Base-by-base conservation (phyloP, 2,329 filamentous ascomycete species). In the Metarhizium rileyi region DNA sequence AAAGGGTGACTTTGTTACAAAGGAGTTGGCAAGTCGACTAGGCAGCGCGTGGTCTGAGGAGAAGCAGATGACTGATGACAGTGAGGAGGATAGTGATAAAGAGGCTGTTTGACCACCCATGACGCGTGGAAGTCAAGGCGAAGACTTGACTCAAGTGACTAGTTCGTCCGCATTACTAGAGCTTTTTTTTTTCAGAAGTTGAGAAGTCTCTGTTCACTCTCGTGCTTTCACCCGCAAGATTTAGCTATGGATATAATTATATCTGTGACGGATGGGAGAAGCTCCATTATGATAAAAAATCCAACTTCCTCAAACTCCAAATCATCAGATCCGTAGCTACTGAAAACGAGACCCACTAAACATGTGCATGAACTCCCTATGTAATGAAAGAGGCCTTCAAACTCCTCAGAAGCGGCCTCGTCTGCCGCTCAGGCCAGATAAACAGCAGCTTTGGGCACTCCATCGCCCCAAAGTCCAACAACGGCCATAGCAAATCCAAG, bases 381-480 rank as follows among this genome's bases (percentile, higher is more conserved):
- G 12, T 2, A 42, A 22, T n/a, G n/a, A 23, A 40, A 20, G n/a
- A 16, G 16, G 16, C 30, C 2, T 5, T 33, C 30, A 10, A 33
- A 22, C 16, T 18, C 9, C 14, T 12, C 40, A 40, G n/a, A n/a
- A n/a, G n/a, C n/a, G n/a, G n/a, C 3, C 3, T 27, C 43, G 8
- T 20, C n/a, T n/a, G 30, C 20, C 3, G 20, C 48, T 58, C 56
- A 68, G 47, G 65, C 63, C 44, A 66, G 57, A 38, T 65, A 64
- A 48, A 66, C 59, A 35, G 61, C 58, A 38, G 64, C 54, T 54
- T 64, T 61, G 22, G 66, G 58, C 20, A 69, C 70, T 25, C 80
- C 78, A 61, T 84, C 81, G 5, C 81, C 81, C 81, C 81, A 85
- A 58, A 85, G 77, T 16, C 81, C 81, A 33, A 84, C 66, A 18